These are phyloP conservation scores for Penicillium digitatum DNA, from an alignment of 2,329 filamentous ascomycete genomes.

Conservation along the genomic window DNA sequence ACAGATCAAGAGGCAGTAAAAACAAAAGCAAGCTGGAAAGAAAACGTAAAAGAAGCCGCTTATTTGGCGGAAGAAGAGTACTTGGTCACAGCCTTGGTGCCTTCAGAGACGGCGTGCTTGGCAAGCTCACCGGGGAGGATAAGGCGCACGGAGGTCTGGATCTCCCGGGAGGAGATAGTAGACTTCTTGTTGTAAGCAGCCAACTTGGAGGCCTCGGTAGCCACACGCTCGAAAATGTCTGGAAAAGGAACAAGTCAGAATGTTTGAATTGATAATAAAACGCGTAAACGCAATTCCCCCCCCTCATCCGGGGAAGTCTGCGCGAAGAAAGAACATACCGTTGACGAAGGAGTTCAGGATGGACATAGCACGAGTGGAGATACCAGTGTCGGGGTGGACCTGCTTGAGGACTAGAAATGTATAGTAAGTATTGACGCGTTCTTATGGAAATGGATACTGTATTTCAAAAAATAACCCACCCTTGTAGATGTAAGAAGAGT, in stretches of 20 bases:
- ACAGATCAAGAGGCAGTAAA: slow-evolving; percentile 41
- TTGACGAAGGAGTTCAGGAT: slow-evolving; percentile 99
- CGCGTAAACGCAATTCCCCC: background rate
- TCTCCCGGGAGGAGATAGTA: slow-evolving; percentile 98
- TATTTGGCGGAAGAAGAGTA: slow-evolving; percentile 99
- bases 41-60: slow-evolving; percentile 55
- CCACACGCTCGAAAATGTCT: slow-evolving; percentile 99
- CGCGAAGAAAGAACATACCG: slow-evolving; percentile 55
- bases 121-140: slow-evolving; percentile 98
- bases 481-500: slow-evolving; percentile 99
- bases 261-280: background rate
- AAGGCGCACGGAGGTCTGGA: slow-evolving; percentile 96
- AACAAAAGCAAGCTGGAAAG: slow-evolving; percentile 48
- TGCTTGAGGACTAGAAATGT: slow-evolving; percentile 83
- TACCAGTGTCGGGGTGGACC: slow-evolving; percentile 99
- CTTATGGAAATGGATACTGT: too few relatives aligned
- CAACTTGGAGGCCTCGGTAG: slow-evolving; percentile 97
- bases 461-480: slow-evolving; percentile 56
- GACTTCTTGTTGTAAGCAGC: slow-evolving; percentile 99
- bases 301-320: too few relatives aligned
- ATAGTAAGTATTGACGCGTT: slow-evolving; percentile 11
- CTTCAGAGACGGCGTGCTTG: slow-evolving; percentile 99
- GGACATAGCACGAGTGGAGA: slow-evolving; percentile 99
- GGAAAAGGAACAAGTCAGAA: slow-evolving; percentile 6
- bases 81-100: slow-evolving; percentile 99